Conservation (phyloP, 192 early-diverging fungal species). For the Rhizophagus clarus region DNA sequence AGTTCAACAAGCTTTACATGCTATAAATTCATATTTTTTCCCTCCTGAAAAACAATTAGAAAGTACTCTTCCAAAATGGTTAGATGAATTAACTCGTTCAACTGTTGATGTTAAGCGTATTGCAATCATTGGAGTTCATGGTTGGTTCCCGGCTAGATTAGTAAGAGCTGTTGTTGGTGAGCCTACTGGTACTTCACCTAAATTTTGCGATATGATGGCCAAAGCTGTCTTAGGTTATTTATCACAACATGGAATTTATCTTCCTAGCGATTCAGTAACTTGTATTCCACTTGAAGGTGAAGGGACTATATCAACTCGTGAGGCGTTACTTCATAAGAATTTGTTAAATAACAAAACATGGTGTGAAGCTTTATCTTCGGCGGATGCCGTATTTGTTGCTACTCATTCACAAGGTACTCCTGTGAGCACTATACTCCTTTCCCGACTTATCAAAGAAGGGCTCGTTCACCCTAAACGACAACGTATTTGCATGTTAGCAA, state of each 20-base stretch:
- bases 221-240: slow-evolving; percentile 64
- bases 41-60: slow-evolving; percentile 2
- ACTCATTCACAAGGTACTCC: slow-evolving; percentile 96
- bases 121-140: slow-evolving; percentile 87
- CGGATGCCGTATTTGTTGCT: slow-evolving; percentile 83
- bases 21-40: slow-evolving; percentile 31
- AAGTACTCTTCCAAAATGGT: not conserved
- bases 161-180: slow-evolving; percentile 81
- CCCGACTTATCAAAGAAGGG: slow-evolving; percentile 63
- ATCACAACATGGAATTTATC: slow-evolving; percentile 48
- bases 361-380: slow-evolving; percentile 45
- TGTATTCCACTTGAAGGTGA: slow-evolving; percentile 88
- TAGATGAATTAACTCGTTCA: slow-evolving; percentile 30
- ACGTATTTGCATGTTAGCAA: slow-evolving; percentile 77
- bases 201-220: slow-evolving; percentile 90
- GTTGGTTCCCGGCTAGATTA: slow-evolving; percentile 84
- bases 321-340: slow-evolving; percentile 78
- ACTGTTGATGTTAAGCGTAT: slow-evolving; percentile 52
- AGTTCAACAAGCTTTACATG: slow-evolving; percentile 20
- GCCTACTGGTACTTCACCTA: slow-evolving; percentile 88
- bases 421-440: slow-evolving; percentile 77
- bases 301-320: slow-evolving; percentile 87
- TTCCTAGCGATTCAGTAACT: slow-evolving; percentile 56
- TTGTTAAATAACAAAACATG: slow-evolving; percentile 58
- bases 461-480: slow-evolving; percentile 69